Conservation (phyloP, 2,329 filamentous ascomycete genomes). For the Sporothrix curviconia region DNA sequence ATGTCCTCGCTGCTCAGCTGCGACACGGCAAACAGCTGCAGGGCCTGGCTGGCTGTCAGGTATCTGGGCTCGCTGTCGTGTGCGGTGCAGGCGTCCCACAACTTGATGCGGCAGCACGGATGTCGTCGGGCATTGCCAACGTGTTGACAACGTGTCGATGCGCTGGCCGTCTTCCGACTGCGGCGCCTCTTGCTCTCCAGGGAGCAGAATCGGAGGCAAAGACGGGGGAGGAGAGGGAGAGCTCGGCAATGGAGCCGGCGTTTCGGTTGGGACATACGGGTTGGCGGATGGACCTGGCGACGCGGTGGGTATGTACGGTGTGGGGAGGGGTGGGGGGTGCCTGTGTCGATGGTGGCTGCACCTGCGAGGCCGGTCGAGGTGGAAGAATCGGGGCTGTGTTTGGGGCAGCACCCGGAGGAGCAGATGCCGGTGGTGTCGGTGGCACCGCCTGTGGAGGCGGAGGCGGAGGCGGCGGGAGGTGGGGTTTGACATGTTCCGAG, state of each 20-base stretch:
- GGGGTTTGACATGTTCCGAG: too few species aligned
- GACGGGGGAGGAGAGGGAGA: neutral
- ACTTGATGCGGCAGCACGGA: neutral
- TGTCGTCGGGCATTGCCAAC: slow-evolving; percentile 6
- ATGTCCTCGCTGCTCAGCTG: slow-evolving; percentile 18
- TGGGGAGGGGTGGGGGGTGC: neutral
- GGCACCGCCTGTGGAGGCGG: neutral
- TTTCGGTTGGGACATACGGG: neutral
- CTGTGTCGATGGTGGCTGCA: neutral
- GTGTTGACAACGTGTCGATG: slow-evolving; percentile 3
- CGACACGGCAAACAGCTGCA: slow-evolving; percentile 19
- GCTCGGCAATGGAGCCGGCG: neutral
- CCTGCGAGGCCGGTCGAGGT: neutral
- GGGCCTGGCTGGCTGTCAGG: slow-evolving; percentile 21
- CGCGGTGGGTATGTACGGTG: neutral
- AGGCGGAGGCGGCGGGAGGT: neutral
- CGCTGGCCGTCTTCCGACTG: slow-evolving; percentile 1
- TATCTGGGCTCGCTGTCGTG: neutral
- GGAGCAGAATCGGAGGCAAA: neutral
- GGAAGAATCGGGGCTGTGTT: neutral
- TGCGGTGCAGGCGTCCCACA: neutral
- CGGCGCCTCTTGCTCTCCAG: neutral
- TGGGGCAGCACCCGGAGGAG: neutral
- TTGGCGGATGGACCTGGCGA: neutral
- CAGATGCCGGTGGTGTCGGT: slow-evolving; percentile 1